A percentile compares a stretch with the other conserved stretches of the same genome.
Conservation (phyloP, 257 asterid genomes). For the Fraxinus quadrangulata region DNA sequence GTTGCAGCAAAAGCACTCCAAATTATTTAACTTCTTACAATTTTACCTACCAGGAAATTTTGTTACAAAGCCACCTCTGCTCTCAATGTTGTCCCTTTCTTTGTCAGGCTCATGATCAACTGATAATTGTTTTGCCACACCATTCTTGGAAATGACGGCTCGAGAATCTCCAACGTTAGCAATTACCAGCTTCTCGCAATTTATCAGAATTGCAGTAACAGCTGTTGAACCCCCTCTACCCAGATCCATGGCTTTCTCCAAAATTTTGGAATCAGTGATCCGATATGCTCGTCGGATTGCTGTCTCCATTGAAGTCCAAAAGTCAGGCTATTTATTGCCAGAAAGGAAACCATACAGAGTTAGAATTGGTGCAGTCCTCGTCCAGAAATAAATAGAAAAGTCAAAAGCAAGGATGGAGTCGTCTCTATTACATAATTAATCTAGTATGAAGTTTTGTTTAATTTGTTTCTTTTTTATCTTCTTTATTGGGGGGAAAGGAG, state of each 20-base stretch:
- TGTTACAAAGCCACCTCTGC: slow-evolving; percentile 83
- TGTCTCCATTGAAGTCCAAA: slow-evolving; percentile 73
- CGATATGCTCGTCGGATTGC: slow-evolving; percentile 81
- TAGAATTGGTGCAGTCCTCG: background rate
- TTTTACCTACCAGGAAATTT: slow-evolving; percentile 72
- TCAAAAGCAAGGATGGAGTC: background rate
- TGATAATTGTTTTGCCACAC: slow-evolving; percentile 80
- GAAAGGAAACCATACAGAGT: slow-evolving; percentile 10
- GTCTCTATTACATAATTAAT: background rate
- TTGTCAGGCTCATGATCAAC: slow-evolving; percentile 81
- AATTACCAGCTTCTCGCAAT: slow-evolving; percentile 78
- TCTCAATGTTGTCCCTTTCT: slow-evolving; percentile 71
- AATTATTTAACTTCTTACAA: background rate
- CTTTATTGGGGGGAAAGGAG: background rate
- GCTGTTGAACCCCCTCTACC: slow-evolving; percentile 97
- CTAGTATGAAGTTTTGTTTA: background rate
- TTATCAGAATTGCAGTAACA: slow-evolving; percentile 82
- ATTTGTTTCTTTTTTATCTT: background rate
- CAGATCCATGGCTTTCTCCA: slow-evolving; percentile 71
- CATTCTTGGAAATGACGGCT: slow-evolving; percentile 79
- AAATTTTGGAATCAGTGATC: slow-evolving; percentile 60
- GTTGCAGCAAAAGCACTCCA: background rate
- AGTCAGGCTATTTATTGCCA: slow-evolving; percentile 57
- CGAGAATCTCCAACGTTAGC: slow-evolving; percentile 98
- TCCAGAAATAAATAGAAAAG: background rate